These are phyloP conservation scores for Ramaria sp. DNA, from an alignment of 768 basidiomycete genomes.

Conservation along the genomic window DNA sequence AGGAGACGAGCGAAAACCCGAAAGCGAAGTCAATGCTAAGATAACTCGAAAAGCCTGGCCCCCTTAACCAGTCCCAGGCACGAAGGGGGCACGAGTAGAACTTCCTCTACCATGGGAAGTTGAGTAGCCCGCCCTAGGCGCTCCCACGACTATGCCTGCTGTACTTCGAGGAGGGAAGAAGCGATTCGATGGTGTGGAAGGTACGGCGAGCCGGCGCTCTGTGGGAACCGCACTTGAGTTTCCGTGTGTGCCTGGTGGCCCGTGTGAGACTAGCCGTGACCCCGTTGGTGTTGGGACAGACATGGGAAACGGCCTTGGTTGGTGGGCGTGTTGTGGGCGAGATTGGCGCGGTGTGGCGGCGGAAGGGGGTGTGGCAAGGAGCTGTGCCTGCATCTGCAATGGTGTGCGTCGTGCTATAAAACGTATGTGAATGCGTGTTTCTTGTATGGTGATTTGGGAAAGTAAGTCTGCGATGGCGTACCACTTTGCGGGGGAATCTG, in stretches of 20 bases:
- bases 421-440: not conserved
- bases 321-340: not conserved
- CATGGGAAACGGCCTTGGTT: not conserved
- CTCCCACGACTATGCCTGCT: not conserved
- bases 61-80: not conserved
- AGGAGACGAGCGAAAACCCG: too few relatives aligned
- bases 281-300: not conserved
- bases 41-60: too few relatives aligned
- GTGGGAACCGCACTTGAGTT: not conserved
- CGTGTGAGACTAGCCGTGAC: slow-evolving; percentile 18
- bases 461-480: not conserved
- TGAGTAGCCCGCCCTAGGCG: not conserved
- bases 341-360: not conserved
- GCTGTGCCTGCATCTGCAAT: not conserved
- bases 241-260: slow-evolving; percentile 17
- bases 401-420: not conserved
- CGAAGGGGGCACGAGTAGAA: not conserved
- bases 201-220: slow-evolving; percentile 18
- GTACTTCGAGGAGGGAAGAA: not conserved
- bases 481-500: not conserved
- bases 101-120: not conserved
- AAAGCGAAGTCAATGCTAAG: too few relatives aligned
- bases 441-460: not conserved
- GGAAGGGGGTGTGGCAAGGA: not conserved
- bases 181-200: slow-evolving; percentile 19